phyloP scores from a whole-genome alignment of 108 stramenopile species.

The Conticribra guillardii region DNA sequence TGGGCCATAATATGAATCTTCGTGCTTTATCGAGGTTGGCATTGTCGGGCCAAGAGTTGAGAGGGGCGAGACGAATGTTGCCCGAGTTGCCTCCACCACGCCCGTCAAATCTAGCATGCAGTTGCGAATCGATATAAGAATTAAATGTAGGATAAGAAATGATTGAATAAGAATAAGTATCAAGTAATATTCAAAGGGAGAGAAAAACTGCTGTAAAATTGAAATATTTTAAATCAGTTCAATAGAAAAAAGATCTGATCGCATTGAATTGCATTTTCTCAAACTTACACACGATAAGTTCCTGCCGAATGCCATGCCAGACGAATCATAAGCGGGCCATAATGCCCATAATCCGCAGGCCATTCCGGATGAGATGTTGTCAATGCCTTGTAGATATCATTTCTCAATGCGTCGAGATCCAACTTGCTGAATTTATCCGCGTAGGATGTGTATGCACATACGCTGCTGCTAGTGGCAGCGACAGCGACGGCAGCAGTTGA shows the following conservation, averaged over 20 bases:
- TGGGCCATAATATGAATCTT: conserved; percentile 68
- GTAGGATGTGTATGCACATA: conserved; percentile 45
- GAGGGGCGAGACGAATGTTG: conserved; percentile 69
- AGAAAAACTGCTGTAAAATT: too few species aligned
- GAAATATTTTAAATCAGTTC: too few species aligned
- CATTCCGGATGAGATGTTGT: conserved; percentile 63
- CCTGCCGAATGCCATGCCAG: conserved; percentile 75
- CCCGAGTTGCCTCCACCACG: conserved; percentile 71
- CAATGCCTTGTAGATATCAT: conserved; percentile 56
- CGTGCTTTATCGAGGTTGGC: conserved; percentile 79
- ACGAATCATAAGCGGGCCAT: conserved; percentile 76
- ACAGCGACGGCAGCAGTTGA: conserved; percentile 3
- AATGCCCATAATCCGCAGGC: conserved; percentile 81
- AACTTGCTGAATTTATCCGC: conserved; percentile 47
- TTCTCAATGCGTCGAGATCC: conserved; percentile 53
- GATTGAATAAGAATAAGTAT: too few species aligned
- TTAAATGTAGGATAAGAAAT: background rate
- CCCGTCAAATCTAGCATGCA: conserved; percentile 55
- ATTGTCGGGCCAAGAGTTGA: conserved; percentile 86
- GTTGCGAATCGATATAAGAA: background rate
- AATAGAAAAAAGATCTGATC: too few species aligned
- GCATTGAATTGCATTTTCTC: too few species aligned
- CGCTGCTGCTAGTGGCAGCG: background rate
- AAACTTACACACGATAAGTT: conserved; percentile 62
- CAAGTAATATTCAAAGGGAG: too few species aligned